Evolutionary conservation across 148 eudicot species (phyloP).

Genomic region (Fagopyrum tataricum): DNA sequence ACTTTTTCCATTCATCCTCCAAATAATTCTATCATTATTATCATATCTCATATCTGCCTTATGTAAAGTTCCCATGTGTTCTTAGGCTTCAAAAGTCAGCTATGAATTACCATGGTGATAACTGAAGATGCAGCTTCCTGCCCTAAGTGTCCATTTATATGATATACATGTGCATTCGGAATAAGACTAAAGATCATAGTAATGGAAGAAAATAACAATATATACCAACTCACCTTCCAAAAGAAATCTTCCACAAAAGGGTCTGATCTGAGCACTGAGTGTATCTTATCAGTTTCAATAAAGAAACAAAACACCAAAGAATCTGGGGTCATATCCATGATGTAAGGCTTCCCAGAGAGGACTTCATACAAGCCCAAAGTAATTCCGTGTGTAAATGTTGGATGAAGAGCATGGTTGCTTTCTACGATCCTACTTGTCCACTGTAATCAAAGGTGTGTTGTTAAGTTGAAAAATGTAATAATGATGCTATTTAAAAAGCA

Average conservation of each 20-base stretch:
- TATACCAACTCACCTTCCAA: constrained; percentile 60
- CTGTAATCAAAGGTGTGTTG: constrained; percentile 29
- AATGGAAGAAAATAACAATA: neutral
- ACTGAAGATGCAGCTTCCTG: constrained; percentile 5
- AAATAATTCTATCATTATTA: too few relatives aligned
- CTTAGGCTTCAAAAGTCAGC: neutral
- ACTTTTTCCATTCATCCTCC: too few relatives aligned
- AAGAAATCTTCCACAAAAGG: constrained; percentile 72
- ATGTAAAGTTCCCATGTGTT: neutral
- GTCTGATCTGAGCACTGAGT: constrained; percentile 48
- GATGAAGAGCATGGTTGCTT: constrained; percentile 63
- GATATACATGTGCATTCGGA: neutral
- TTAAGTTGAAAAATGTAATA: neutral
- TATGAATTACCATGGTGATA: neutral
- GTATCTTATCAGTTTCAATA: constrained; percentile 61
- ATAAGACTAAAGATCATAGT: neutral
- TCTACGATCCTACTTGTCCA: constrained; percentile 59
- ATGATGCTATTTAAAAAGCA: neutral
- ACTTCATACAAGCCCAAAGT: constrained; percentile 91
- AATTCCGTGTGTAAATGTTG: constrained; percentile 80
- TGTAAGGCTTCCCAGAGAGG: constrained; percentile 71
- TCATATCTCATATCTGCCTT: neutral
- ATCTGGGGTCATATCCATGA: constrained; percentile 71
- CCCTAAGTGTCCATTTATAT: neutral
- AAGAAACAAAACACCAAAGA: constrained; percentile 84